Evolutionary conservation across 176 grass and related monocot genomes (phyloP).

Genomic region (Carex cristatella): DNA sequence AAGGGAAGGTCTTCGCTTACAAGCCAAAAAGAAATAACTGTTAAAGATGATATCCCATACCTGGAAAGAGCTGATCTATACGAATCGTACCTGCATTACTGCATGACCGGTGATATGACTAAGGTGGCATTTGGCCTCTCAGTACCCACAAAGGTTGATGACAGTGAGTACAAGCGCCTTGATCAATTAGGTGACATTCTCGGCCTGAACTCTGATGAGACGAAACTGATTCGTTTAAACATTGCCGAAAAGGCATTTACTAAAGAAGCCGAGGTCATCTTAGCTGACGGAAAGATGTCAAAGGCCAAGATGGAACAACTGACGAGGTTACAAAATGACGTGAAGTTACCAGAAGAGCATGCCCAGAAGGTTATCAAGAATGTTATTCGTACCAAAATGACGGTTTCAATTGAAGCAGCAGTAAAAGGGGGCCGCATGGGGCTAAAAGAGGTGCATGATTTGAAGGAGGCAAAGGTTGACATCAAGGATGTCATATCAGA

Average conservation of each 20-base stretch:
- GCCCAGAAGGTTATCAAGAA: slow-evolving; percentile 95
- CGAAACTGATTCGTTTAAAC: slow-evolving; percentile 65
- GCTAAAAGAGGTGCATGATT: slow-evolving; percentile 63
- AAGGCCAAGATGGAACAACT: slow-evolving; percentile 85
- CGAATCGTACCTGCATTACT: slow-evolving; percentile 75
- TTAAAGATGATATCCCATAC: slow-evolving; percentile 78
- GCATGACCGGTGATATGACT: slow-evolving; percentile 75
- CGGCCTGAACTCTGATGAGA: slow-evolving; percentile 71
- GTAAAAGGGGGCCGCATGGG: slow-evolving; percentile 77
- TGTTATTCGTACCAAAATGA: slow-evolving; percentile 73
- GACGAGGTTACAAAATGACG: slow-evolving; percentile 76
- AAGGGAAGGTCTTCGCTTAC: slow-evolving; percentile 52
- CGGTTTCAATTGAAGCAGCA: slow-evolving; percentile 73
- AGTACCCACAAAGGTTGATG: slow-evolving; percentile 51
- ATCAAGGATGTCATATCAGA: slow-evolving; percentile 69
- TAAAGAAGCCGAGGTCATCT: slow-evolving; percentile 92
- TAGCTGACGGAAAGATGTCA: slow-evolving; percentile 89
- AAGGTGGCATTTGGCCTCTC: slow-evolving; percentile 66
- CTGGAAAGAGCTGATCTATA: slow-evolving; percentile 82
- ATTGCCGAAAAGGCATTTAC: slow-evolving; percentile 90
- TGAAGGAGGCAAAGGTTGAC: slow-evolving; percentile 72
- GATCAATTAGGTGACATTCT: slow-evolving; percentile 82
- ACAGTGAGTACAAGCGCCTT: slow-evolving; percentile 72
- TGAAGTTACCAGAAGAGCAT: slow-evolving; percentile 75
- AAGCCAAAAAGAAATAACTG: slow-evolving; percentile 86